Conservation (phyloP, 495 filamentous ascomycete species). For the Podospora pseudopauciseta region DNA sequence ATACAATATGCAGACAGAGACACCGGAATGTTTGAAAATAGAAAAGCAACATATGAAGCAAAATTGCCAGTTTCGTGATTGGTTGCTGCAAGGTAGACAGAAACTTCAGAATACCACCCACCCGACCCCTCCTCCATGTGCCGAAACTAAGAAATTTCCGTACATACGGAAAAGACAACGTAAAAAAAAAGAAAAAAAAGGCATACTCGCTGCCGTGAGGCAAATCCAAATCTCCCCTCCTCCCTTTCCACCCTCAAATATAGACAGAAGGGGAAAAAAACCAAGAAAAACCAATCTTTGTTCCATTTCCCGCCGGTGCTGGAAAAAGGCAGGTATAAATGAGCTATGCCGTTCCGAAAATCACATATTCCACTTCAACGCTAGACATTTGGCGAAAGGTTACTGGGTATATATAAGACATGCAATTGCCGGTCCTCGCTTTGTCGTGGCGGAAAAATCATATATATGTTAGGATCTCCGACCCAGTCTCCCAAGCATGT, state of each 20-base stretch:
- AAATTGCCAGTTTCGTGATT: too few species aligned
- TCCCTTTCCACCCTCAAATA: not conserved
- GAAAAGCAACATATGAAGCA: not conserved
- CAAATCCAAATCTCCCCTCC: not conserved
- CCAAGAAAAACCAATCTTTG: too few species aligned
- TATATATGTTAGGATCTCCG: conserved; percentile 18
- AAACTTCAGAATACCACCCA: not conserved
- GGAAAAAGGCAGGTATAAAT: not conserved
- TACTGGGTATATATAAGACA: not conserved
- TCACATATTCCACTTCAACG: not conserved
- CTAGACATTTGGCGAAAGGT: not conserved
- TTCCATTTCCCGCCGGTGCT: not conserved
- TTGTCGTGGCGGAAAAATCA: not conserved
- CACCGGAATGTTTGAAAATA: too few species aligned
- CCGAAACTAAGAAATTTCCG: not conserved
- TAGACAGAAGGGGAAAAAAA: not conserved
- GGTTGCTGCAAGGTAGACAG: not conserved
- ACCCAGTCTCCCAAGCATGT: conserved; percentile 40
- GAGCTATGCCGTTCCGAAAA: not conserved
- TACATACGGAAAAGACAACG: not conserved
- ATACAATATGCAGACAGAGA: too few species aligned
- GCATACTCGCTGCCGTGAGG: not conserved
- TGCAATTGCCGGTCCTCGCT: not conserved
- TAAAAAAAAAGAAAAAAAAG: not conserved
- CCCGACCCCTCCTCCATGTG: not conserved